Evolutionary conservation across 75 land plant genomes (phyloP), one percentile per base, ranked within the genome.

Genomic region (Cupressus sempervirens): DNA sequence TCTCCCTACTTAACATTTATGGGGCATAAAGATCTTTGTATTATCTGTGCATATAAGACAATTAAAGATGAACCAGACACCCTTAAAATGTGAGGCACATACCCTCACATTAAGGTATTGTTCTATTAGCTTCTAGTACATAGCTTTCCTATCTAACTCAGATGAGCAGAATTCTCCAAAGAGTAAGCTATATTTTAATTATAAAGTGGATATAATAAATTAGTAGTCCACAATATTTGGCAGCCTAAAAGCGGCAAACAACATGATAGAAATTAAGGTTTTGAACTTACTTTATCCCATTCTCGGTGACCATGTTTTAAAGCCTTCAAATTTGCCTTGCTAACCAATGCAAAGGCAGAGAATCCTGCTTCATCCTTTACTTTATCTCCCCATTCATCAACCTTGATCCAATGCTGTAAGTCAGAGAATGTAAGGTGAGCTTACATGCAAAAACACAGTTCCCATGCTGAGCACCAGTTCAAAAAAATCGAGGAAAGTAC

Each of bases 341-440:
- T 87, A 38, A 87, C 81, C 41, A 87, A 40, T 23, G 76, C 88
- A 86, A 87, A 87, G 41, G 87, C 88, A 43, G 88, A 81, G 41
- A 87, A 85, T 29, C 88, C 88, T 20, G 50, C 81, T 48, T 87
- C 87, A 15, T 87, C 88, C 72, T 34, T 30, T 46, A 87, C 34
- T 32, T 50, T 74, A 23, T 26, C 76, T 30, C 83, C 88, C 83
- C 83, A 82, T 56, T 70, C 80, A 68, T 68, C 80, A 12, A 76
- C 88, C 80, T 85, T 67, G 38, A 87, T 67, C 88, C 88, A 87
- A 29, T 86, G 58, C 74, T 82, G 83, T 16, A 53, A 52, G 38
- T 34, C 36, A 53, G 53, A 35, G 26, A 53, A 20, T 52, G 18
- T 43, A 79, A 45, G 26, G 74, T 79, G 26, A 43, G 50, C 29